A percentile compares a stretch with the other conserved stretches of the same genome.
phyloP scores from a whole-genome alignment of 208 protist species.

The Leishmania guyanensis region DNA sequence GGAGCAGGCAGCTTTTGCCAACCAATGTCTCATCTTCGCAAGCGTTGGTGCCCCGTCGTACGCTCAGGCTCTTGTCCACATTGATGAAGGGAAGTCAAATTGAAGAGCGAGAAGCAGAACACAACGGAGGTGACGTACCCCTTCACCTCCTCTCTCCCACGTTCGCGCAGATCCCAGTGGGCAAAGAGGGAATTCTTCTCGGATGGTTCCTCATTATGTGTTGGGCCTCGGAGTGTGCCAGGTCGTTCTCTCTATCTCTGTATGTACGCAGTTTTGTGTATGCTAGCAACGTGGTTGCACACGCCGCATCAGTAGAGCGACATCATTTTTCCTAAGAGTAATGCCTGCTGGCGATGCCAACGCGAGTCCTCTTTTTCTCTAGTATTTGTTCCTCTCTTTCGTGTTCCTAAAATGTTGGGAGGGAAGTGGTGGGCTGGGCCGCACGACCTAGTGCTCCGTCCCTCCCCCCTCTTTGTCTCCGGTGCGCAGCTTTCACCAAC shows the following conservation, averaged over 20 bases:
- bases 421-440: neutral
- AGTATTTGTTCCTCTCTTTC: neutral
- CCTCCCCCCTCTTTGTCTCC: neutral
- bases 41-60: neutral
- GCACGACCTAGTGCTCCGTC: neutral
- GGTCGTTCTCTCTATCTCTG: neutral
- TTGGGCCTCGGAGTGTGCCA: neutral
- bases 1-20: slow-evolving; percentile 28
- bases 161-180: neutral
- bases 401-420: neutral
- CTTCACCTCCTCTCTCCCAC: neutral
- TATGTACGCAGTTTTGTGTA: neutral
- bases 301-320: slow-evolving; percentile 40
- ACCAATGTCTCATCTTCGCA: slow-evolving; percentile 33
- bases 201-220: neutral
- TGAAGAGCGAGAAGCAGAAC: slow-evolving; percentile 30
- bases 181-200: neutral
- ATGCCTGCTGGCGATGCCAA: slow-evolving; percentile 33
- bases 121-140: neutral
- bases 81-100: slow-evolving; percentile 38
- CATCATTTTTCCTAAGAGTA: slow-evolving; percentile 9
- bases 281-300: neutral
- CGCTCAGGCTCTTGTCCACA: neutral
- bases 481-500: neutral
- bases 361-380: slow-evolving; percentile 2